These are phyloP conservation scores for Parathielavia appendiculata DNA, from an alignment of 495 filamentous ascomycete species.

Conservation along the genomic window DNA sequence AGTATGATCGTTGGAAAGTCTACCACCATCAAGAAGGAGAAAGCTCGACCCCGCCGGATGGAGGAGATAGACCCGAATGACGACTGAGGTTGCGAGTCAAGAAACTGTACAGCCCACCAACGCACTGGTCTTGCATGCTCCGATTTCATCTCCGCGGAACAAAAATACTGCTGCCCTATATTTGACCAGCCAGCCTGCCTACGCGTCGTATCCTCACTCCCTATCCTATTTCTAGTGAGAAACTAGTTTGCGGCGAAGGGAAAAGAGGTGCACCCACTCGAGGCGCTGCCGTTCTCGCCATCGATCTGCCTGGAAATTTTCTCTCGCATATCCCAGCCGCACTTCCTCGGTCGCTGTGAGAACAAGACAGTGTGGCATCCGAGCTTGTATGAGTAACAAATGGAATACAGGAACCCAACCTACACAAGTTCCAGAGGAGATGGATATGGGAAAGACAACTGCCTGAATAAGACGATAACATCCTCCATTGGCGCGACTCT, in stretches of 20 bases:
- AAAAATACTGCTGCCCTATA: background rate
- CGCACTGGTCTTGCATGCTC: background rate
- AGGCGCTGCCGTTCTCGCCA: background rate
- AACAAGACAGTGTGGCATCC: background rate
- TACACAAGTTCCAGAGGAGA: background rate
- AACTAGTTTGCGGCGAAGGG: too few species aligned
- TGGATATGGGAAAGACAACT: too few species aligned
- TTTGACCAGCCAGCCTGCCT: background rate
- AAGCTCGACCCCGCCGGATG: background rate
- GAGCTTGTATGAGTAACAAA: background rate
- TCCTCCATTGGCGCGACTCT: too few species aligned
- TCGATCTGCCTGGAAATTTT: background rate
- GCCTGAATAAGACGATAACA: too few species aligned
- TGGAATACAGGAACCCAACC: background rate
- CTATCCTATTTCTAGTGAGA: background rate
- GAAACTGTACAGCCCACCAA: background rate
- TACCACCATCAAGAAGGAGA: conserved; percentile 26
- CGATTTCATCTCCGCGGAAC: background rate
- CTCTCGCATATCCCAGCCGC: background rate
- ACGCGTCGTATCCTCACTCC: background rate
- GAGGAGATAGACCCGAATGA: conserved; percentile 22
- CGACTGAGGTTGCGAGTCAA: conserved; percentile 5
- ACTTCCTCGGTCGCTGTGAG: background rate
- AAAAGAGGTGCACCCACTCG: background rate
- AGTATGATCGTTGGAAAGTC: conserved; percentile 24